phyloP scores from a whole-genome alignment of 2,329 filamentous ascomycete species.

The Botrytis deweyae region DNA sequence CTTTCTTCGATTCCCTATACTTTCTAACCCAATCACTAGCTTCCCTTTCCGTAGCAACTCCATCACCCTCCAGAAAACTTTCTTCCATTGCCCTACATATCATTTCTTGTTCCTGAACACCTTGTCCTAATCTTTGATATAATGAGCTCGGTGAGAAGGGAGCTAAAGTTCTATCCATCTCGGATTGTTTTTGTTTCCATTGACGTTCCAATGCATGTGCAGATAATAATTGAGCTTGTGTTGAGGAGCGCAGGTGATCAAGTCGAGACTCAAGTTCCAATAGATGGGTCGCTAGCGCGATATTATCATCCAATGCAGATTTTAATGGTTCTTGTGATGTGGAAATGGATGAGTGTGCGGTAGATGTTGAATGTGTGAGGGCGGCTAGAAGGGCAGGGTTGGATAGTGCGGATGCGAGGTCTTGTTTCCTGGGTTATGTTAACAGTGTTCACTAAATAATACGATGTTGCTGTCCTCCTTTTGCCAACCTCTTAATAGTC shows the following conservation, averaged over 20 bases:
- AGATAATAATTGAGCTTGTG: constrained; percentile 78
- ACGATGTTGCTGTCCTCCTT: background rate
- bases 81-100: constrained; percentile 84
- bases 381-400: constrained; percentile 67
- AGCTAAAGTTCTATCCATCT: constrained; percentile 81
- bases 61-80: constrained; percentile 68
- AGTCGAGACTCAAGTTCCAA: constrained; percentile 58
- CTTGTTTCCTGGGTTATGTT: constrained; percentile 61
- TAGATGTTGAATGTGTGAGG: constrained; percentile 65
- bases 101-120: constrained; percentile 77
- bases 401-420: constrained; percentile 69
- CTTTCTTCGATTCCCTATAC: constrained; percentile 76
- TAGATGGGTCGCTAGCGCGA: constrained; percentile 65
- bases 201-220: constrained; percentile 87
- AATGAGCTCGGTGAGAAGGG: constrained; percentile 84
- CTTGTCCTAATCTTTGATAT: constrained; percentile 76
- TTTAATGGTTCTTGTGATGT: constrained; percentile 65
- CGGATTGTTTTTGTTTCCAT: constrained; percentile 83
- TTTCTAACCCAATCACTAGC: constrained; percentile 79
- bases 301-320: constrained; percentile 67
- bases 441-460: constrained; percentile 25
- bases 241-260: constrained; percentile 61
- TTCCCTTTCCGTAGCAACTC: constrained; percentile 74
- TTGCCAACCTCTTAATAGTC: background rate
- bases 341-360: constrained; percentile 69